Conservation (phyloP, 2,329 filamentous ascomycete genomes). For the Rhytidhysteron rufulum region DNA sequence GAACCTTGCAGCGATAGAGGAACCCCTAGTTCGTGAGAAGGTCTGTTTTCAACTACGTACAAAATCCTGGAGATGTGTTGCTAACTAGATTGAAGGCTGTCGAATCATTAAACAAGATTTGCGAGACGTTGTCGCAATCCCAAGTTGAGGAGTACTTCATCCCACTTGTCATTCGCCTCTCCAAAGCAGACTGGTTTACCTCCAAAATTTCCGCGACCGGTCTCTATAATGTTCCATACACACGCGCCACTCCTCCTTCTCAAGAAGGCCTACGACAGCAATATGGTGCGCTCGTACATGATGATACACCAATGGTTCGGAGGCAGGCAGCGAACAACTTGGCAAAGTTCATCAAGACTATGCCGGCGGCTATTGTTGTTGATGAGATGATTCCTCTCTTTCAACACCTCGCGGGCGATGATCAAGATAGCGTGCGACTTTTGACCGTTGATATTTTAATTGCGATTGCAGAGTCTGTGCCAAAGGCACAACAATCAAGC, state of each 20-base stretch:
- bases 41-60: constrained; percentile 43
- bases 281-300: constrained; percentile 89
- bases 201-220: constrained; percentile 98
- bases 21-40: constrained; percentile 97
- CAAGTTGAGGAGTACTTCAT: constrained; percentile 98
- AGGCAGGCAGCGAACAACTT: constrained; percentile 95
- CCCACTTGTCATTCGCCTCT: constrained; percentile 88
- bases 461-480: constrained; percentile 92
- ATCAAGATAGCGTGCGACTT: constrained; percentile 95
- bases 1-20: constrained; percentile 97
- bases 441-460: constrained; percentile 96
- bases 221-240: constrained; percentile 90
- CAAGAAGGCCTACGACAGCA: constrained; percentile 91
- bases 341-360: constrained; percentile 96
- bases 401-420: constrained; percentile 91
- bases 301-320: constrained; percentile 98
- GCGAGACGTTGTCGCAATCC: constrained; percentile 80
- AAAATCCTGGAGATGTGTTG: neutral
- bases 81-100: constrained; percentile 66
- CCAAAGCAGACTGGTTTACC: constrained; percentile 99
- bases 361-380: constrained; percentile 86
- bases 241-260: constrained; percentile 78
- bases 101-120: constrained; percentile 99
- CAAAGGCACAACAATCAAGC: constrained; percentile 96
- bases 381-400: constrained; percentile 99